Conservation (phyloP, 164 flowering plant species). For the Chimonanthus salicifolius region DNA sequence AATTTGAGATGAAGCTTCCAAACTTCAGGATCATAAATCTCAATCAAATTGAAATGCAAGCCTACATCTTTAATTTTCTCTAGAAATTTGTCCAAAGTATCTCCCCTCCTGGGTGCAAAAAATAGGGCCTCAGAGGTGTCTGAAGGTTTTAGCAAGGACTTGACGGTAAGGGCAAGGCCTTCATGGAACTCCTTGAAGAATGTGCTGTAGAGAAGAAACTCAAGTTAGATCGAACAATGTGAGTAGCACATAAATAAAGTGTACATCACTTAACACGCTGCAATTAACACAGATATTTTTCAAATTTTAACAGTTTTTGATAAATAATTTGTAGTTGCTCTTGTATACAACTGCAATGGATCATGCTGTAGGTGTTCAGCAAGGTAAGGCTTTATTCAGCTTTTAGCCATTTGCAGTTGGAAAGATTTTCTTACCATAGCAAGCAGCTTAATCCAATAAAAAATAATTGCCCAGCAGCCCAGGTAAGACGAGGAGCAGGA, state of each 20-base stretch:
- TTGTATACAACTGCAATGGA: neutral
- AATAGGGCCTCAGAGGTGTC: constrained; percentile 68
- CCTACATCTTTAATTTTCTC: constrained; percentile 43
- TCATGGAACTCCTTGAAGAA: constrained; percentile 83
- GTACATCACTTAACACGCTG: neutral
- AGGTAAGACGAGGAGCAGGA: neutral
- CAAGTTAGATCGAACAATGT: neutral
- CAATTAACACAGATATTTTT: too few species aligned
- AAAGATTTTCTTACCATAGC: too few species aligned
- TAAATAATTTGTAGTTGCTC: neutral
- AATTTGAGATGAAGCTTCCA: constrained; percentile 53
- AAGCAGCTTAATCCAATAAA: too few species aligned
- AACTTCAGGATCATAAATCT: constrained; percentile 57
- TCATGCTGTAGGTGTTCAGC: neutral
- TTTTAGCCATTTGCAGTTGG: too few species aligned
- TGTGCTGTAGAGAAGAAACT: constrained; percentile 51
- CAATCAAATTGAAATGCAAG: constrained; percentile 42
- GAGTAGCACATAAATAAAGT: neutral
- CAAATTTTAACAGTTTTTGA: neutral
- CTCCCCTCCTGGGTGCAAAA: constrained; percentile 77
- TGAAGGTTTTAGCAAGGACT: constrained; percentile 39
- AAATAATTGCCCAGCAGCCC: too few species aligned
- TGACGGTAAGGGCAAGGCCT: constrained; percentile 61
- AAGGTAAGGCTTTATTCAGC: neutral
- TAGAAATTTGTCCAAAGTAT: constrained; percentile 70